phyloP scores from a whole-genome alignment of 495 filamentous ascomycete genomes.

The Oidiodendron maius region DNA sequence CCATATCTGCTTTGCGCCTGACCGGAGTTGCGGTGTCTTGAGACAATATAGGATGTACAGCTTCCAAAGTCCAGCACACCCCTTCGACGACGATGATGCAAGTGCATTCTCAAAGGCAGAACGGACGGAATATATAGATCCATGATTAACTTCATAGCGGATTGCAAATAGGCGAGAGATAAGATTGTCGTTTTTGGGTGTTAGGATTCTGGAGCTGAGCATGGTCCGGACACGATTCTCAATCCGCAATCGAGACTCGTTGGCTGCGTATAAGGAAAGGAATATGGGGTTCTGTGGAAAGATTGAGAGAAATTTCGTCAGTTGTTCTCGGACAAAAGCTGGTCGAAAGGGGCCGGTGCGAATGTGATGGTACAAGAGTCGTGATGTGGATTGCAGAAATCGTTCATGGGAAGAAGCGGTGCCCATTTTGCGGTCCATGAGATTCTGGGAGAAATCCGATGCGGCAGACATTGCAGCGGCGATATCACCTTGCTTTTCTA shows the following conservation, averaged over 20 bases:
- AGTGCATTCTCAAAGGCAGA: constrained; percentile 70
- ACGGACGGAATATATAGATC: constrained; percentile 55
- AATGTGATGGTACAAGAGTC: constrained; percentile 64
- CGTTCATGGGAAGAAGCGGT: constrained; percentile 37
- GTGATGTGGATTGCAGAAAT: constrained; percentile 59
- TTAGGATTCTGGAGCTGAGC: constrained; percentile 41
- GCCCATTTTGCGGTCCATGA: constrained; percentile 22
- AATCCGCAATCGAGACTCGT: constrained; percentile 60
- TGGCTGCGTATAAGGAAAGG: constrained; percentile 63
- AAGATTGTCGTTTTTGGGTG: constrained; percentile 35
- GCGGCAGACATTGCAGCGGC: constrained; percentile 35
- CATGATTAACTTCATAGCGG: constrained; percentile 52
- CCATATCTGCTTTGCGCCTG: constrained; percentile 50
- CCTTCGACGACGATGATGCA: constrained; percentile 26
- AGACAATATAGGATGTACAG: constrained; percentile 53
- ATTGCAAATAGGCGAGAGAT: constrained; percentile 63
- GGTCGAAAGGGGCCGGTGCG: constrained; percentile 57
- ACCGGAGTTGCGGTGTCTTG: constrained; percentile 8
- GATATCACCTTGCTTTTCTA: constrained; percentile 44
- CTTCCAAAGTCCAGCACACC: constrained; percentile 53
- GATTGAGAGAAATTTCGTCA: constrained; percentile 49
- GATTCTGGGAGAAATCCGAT: constrained; percentile 27
- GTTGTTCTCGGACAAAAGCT: constrained; percentile 48
- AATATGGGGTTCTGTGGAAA: constrained; percentile 81
- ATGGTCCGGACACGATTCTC: constrained; percentile 65